phyloP scores from a whole-genome alignment of 768 basidiomycete species.

The Tubosaeta sp. region DNA sequence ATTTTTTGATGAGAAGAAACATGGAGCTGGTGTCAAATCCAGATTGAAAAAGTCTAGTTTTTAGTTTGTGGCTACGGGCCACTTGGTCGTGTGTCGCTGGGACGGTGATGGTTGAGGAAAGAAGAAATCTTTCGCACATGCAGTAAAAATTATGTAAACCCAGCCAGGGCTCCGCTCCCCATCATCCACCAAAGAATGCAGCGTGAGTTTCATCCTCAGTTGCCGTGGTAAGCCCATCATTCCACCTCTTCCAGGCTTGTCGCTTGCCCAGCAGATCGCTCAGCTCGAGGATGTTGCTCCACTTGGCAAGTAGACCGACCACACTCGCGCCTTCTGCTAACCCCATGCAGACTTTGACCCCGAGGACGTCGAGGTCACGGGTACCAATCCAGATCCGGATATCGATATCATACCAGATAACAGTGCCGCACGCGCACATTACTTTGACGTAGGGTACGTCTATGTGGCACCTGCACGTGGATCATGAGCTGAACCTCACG shows the following conservation, averaged over 20 bases:
- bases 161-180: background rate
- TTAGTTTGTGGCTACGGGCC: conserved; percentile 27
- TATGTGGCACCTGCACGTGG: conserved; percentile 19
- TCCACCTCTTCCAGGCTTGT: conserved; percentile 37
- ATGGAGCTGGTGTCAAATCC: conserved; percentile 32
- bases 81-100: conserved; percentile 26
- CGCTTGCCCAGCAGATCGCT: conserved; percentile 77
- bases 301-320: conserved; percentile 43
- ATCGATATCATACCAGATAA: conserved; percentile 26
- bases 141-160: conserved; percentile 33
- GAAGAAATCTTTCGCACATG: conserved; percentile 23
- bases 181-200: conserved; percentile 15
- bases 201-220: conserved; percentile 20
- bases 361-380: conserved; percentile 54
- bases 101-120: conserved; percentile 29
- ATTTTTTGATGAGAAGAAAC: conserved; percentile 35
- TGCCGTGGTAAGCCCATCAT: conserved; percentile 3
- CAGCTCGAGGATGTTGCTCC: conserved; percentile 71
- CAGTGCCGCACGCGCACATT: conserved; percentile 62
- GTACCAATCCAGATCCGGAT: conserved; percentile 38
- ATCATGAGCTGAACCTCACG: conserved; percentile 1
- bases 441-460: conserved; percentile 75
- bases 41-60: conserved; percentile 30
- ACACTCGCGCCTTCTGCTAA: conserved; percentile 7
- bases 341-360: conserved; percentile 61